Evolutionary conservation across 805 yeast genomes (phyloP).

Genomic region (Candida michaelii): DNA sequence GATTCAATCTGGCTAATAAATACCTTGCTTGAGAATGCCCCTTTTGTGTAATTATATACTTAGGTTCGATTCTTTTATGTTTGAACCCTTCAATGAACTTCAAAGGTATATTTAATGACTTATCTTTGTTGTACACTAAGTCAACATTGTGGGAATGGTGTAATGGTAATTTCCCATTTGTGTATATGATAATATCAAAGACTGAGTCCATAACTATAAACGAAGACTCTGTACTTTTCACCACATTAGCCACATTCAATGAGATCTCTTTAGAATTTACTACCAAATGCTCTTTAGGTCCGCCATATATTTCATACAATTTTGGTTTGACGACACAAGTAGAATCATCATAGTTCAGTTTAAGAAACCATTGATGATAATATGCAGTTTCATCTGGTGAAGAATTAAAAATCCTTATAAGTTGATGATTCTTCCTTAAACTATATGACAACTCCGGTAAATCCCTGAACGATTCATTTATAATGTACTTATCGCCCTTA

Average conservation of each 20-base stretch:
- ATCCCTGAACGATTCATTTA: slow-evolving; percentile 26
- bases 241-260: slow-evolving; percentile 20
- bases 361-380: slow-evolving; percentile 34
- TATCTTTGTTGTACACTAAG: slow-evolving; percentile 15
- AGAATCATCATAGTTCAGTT: slow-evolving; percentile 18
- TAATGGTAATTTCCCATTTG: slow-evolving; percentile 18
- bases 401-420: slow-evolving; percentile 38
- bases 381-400: slow-evolving; percentile 49
- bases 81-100: slow-evolving; percentile 14
- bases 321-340: slow-evolving; percentile 28
- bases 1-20: slow-evolving; percentile 30
- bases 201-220: slow-evolving; percentile 32
- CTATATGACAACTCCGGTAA: slow-evolving; percentile 34
- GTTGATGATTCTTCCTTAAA: slow-evolving; percentile 35
- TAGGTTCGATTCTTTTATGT: slow-evolving; percentile 20
- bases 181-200: slow-evolving; percentile 26
- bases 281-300: too few species aligned
- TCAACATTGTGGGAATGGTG: slow-evolving; percentile 30
- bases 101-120: slow-evolving; percentile 15
- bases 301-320: slow-evolving; percentile 18
- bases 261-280: slow-evolving; percentile 8
- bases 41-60: slow-evolving; percentile 30
- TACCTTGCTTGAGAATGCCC: slow-evolving; percentile 41
- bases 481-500: slow-evolving; percentile 16
- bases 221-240: slow-evolving; percentile 3